phyloP scores from a whole-genome alignment of 2,329 filamentous ascomycete species.

The Fusarium sp. region DNA sequence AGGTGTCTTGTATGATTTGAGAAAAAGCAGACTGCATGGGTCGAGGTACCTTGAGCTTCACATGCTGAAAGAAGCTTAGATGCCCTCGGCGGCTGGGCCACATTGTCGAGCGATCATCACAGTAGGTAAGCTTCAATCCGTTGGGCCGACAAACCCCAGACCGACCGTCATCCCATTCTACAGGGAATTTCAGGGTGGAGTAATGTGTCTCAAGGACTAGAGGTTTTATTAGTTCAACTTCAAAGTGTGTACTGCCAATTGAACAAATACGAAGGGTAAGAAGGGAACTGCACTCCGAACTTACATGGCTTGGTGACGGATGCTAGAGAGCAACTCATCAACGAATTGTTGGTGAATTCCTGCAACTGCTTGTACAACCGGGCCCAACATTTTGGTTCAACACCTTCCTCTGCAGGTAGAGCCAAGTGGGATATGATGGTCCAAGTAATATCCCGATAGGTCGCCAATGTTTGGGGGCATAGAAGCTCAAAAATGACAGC shows the following conservation, averaged over 20 bases:
- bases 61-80: slow-evolving; percentile 36
- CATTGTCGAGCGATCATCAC: slow-evolving; percentile 21
- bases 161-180: slow-evolving; percentile 46
- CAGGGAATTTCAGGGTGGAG: slow-evolving; percentile 41
- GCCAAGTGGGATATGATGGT: slow-evolving; percentile 50
- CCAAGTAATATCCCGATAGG: slow-evolving; percentile 59
- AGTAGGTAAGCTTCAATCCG: slow-evolving; percentile 38
- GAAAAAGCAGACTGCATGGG: slow-evolving; percentile 30
- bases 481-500: slow-evolving; percentile 57
- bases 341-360: slow-evolving; percentile 22
- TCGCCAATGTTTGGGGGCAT: slow-evolving; percentile 50
- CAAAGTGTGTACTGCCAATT: no score
- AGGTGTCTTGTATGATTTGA: slow-evolving; percentile 31
- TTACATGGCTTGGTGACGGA: slow-evolving; percentile 49
- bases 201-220: slow-evolving; percentile 48
- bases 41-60: slow-evolving; percentile 38
- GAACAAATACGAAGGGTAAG: neutral
- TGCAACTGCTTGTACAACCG: slow-evolving; percentile 42
- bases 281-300: neutral
- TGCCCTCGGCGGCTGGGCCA: slow-evolving; percentile 38
- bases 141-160: slow-evolving; percentile 44
- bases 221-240: neutral
- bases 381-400: slow-evolving; percentile 41
- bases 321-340: slow-evolving; percentile 43
- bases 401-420: slow-evolving; percentile 32